Base-by-base conservation (phyloP, 2,329 filamentous ascomycete species). In the Penicillium sp. region DNA sequence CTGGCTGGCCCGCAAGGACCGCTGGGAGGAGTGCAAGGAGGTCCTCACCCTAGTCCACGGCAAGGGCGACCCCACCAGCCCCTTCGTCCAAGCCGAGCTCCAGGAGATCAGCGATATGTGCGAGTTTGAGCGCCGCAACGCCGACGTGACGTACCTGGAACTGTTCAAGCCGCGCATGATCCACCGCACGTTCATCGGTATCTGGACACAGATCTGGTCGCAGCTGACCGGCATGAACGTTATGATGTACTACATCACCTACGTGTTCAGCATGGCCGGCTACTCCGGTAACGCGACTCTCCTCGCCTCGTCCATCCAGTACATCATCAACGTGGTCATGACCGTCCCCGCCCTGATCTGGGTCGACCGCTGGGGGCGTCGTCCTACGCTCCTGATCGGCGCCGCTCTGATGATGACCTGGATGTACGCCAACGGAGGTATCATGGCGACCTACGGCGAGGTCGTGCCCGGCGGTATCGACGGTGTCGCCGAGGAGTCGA, bases 281-380 rank as follows among this genome's bases (percentile, higher is more conserved):
- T 78, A 89, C n/a, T 77, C 75, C 1, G 83, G 82, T 3, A 80
- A 85, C 65, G 82, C 81, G 55, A 83, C 86, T 39, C 81, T 91
- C 8, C 75, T 90, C 47, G 83, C 88, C 7, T 89, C 86, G 17
- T 86, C 84, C 10, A 90, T 91, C 63, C 86, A 90, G 70, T 91
- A 90, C 72, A 82, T 92, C 67, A 91, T 94, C 79, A 93, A 93
- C 73, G 90, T 94, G 1, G 61, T 88, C 54, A 90, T 91, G 87
- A 94, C 91, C 0, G 73, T 93, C 3, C 89, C 90, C 0, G 90
- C 90, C 1, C 82, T 94, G 25, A 76, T 93, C 58, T 93, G 81
- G 78, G 84, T 93, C 67, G 90, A 95, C 67, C 81, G 82, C 57
- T 91, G 88, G 86, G 91, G 91, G 49, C 90, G 90, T 63, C 90